phyloP scores from a whole-genome alignment of 31 red algal species.

The Porphyra umbilicalis region DNA sequence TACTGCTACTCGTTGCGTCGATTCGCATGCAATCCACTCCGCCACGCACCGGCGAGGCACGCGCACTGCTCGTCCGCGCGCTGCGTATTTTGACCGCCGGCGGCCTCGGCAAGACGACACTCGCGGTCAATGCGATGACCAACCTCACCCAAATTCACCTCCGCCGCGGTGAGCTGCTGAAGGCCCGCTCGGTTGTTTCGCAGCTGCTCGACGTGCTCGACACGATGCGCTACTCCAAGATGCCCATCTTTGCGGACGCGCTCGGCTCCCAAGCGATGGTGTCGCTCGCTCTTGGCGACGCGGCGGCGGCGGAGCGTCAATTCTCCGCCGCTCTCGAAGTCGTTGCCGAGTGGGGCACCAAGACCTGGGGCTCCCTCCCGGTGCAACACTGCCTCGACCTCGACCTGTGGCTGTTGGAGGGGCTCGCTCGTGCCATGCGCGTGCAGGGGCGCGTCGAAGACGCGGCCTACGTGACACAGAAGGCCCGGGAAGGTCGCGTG shows the following conservation, averaged over 20 bases:
- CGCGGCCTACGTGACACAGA: constrained; percentile 10
- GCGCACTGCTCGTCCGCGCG: constrained; percentile 36
- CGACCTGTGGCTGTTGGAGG: constrained; percentile 64
- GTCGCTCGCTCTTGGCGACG: constrained; percentile 12
- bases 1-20: constrained; percentile 43
- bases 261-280: constrained; percentile 53
- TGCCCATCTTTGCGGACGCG: constrained; percentile 79
- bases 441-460: constrained; percentile 28
- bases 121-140: constrained; percentile 37
- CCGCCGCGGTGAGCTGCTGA: constrained; percentile 4
- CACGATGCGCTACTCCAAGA: constrained; percentile 25
- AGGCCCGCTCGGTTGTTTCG: constrained; percentile 7
- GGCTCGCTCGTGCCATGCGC: constrained; percentile 23
- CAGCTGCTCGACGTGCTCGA: constrained; percentile 23
- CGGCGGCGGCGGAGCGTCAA: constrained; percentile 27
- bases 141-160: constrained; percentile 31
- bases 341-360: constrained; percentile 28
- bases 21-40: constrained; percentile 27
- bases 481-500: neutral
- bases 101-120: constrained; percentile 41
- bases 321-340: constrained; percentile 46
- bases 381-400: constrained; percentile 74
- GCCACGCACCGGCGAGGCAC: constrained; percentile 14
- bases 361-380: constrained; percentile 40
- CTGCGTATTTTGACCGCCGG: constrained; percentile 21